Evolutionary conservation across 306 rosid species (phyloP), one percentile per base, ranked within the genome.

Genomic region (Acacia acuminata): DNA sequence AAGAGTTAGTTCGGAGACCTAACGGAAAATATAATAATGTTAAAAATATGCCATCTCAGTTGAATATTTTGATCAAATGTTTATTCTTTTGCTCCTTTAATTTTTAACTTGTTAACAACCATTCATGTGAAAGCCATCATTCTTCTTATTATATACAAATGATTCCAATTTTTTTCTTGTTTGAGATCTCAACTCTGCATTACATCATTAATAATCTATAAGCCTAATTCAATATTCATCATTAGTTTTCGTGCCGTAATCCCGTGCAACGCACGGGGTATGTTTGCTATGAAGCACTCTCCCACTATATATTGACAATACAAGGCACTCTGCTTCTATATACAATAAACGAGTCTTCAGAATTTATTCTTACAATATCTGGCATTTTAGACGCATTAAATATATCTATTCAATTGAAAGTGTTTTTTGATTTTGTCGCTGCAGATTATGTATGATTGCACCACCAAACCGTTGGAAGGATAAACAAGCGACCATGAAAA

Each of bases 1-100:
- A 71, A 72, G 73, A 34, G 60, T 44, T 55, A 71, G 73, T 76
- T 64, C 24, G 19, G 76, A 19, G 75, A 75, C 78, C 80, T 50
- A 75, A 70, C 53, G 66, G 71, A 36, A 12, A 74, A 56, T 77
- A 32, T 78, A 78, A 24, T 27, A 43, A 16, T 25, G 40, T 16
- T 27, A 2, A 11, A 34, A 30, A 53, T 48, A 25, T 17, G 15
- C 61, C 10, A 16, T 40, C 73, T 40, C 22, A 7, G 19, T 24
- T 58, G 27, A 58, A 58, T 61, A n/a, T 61, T 36, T n/a, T 22
- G 67, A 61, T 61, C 14, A n/a, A 58, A 22, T 58, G 27, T 14
- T n/a, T 58, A 10, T 3, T 58, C 8, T 3, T 58, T 58, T 9
- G 30, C 32, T 3, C 14, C 30, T 22, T 10, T 22, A 58, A 22